Evolutionary conservation across 2,329 filamentous ascomycete genomes (phyloP), one percentile per base, ranked within the genome.

Genomic region (Trichoderma simmonsii): DNA sequence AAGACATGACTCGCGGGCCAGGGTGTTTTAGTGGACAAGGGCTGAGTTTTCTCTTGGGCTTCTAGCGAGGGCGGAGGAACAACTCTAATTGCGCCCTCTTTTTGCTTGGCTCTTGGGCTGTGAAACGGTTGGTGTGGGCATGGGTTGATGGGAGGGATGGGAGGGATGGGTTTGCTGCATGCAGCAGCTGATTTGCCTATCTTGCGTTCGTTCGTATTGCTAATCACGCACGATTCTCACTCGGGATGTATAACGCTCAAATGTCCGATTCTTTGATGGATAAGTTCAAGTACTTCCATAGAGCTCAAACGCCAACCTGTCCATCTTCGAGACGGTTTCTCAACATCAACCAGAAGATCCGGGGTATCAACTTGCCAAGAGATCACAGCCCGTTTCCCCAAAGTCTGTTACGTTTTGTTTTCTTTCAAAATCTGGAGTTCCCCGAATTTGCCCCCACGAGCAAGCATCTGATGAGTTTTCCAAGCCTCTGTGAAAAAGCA

Each of bases 51-150:
- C 56, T 54, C 34, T 70, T 36, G 26, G 66, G 57, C 56, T 70
- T 70, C 66, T 70, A 70, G 57, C 66, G 34, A 70, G 57, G 66
- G 30, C 18, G 32, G 39, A 68, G 57, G 66, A 70, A 70, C 26
- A 70, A 70, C 66, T 62, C 60, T 70, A 70, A 51, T 32, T 51
- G 39, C 21, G 66, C 66, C 66, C 57, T 61, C 21, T 28, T 51
- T 69, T 69, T 51, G 36, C 66, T 69, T 54, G 36, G 64, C 64
- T 30, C 15, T 54, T 18, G 21, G 36, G 32, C 32, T n/a, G 24
- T 70, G n/a, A 39, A 34, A 28, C 56, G 14, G 21, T 21, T 57
- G 51, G 64, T 36, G 64, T 34, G 14, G 28, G 28, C 39, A 34
- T 39, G 21, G 66, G 60, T 54, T 21, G 43, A 21, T 9, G 43